phyloP scores from a whole-genome alignment of 2,329 filamentous ascomycete species.

The Orbilia brochopaga region DNA sequence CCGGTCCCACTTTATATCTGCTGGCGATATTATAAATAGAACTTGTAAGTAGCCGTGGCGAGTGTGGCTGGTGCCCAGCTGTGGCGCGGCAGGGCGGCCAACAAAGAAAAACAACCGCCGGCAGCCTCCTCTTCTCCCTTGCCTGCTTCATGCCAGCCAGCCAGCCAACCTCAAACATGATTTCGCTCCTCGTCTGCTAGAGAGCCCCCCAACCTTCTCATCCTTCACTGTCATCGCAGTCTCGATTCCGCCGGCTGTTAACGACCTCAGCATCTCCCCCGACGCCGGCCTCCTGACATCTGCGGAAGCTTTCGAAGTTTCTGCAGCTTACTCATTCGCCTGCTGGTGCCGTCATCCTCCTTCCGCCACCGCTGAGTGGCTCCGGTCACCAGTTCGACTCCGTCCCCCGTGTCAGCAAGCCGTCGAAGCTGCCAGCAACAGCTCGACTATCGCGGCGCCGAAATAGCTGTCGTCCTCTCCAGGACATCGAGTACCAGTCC shows the following conservation, averaged over 20 bases:
- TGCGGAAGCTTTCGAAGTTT: neutral
- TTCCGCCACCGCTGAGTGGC: conserved; percentile 2
- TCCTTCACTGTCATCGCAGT: too few relatives aligned
- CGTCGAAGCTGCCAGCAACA: conserved; percentile 6
- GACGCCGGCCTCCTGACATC: neutral
- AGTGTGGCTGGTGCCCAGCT: too few relatives aligned
- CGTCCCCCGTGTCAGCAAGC: conserved; percentile 3
- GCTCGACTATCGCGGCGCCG: conserved; percentile 17
- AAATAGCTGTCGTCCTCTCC: conserved; percentile 28
- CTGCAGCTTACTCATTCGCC: neutral
- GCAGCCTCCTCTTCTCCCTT: too few relatives aligned
- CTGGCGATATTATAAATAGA: too few relatives aligned
- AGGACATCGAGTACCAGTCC: neutral
- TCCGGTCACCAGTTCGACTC: neutral
- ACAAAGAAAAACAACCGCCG: too few relatives aligned
- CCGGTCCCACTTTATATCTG: too few relatives aligned
- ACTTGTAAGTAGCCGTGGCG: too few relatives aligned
- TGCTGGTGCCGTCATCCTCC: neutral
- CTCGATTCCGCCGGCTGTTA: neutral
- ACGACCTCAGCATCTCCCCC: neutral
- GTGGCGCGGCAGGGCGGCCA: too few relatives aligned
- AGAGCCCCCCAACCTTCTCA: too few relatives aligned
- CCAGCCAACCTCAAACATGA: neutral
- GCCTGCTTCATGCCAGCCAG: neutral
- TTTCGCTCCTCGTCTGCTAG: neutral